These are phyloP conservation scores for Coemansia sp. DNA, from an alignment of 192 early-diverging fungal species.

Conservation along the genomic window DNA sequence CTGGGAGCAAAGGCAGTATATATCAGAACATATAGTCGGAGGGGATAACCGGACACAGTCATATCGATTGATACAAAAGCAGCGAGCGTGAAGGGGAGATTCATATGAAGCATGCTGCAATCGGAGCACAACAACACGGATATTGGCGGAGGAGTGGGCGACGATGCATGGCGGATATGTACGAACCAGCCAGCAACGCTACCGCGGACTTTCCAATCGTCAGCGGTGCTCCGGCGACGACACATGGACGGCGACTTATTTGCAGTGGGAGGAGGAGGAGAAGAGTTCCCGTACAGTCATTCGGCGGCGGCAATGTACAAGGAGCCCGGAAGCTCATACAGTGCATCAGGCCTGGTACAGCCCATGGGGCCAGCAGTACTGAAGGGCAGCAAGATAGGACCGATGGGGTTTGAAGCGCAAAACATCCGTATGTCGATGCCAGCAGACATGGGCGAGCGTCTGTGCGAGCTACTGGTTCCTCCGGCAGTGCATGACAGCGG, in stretches of 20 bases:
- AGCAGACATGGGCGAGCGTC: slow-evolving; percentile 23
- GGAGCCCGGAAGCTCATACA: not conserved
- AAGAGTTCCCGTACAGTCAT: not conserved
- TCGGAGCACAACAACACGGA: too few relatives aligned
- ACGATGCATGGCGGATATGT: slow-evolving; percentile 3
- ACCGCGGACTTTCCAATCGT: slow-evolving; percentile 27
- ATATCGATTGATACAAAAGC: too few relatives aligned
- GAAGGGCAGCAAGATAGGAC: too few relatives aligned
- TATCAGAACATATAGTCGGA: too few relatives aligned
- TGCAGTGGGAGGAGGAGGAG: not conserved
- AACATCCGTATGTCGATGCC: slow-evolving; percentile 34
- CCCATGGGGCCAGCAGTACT: not conserved
- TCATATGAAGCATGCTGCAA: slow-evolving; percentile 3
- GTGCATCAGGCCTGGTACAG: not conserved
- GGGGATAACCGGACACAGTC: too few relatives aligned
- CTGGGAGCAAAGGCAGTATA: too few relatives aligned
- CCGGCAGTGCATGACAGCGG: too few relatives aligned
- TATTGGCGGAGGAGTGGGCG: too few relatives aligned
- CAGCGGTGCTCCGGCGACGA: slow-evolving; percentile 32
- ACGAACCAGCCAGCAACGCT: slow-evolving; percentile 21
- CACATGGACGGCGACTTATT: not conserved
- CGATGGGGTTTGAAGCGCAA: slow-evolving; percentile 1
- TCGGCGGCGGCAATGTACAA: not conserved
- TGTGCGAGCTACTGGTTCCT: not conserved
- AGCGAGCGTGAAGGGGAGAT: too few relatives aligned